Evolutionary conservation across 2,329 filamentous ascomycete genomes (phyloP).

Genomic region (Pyrenophora graminea): DNA sequence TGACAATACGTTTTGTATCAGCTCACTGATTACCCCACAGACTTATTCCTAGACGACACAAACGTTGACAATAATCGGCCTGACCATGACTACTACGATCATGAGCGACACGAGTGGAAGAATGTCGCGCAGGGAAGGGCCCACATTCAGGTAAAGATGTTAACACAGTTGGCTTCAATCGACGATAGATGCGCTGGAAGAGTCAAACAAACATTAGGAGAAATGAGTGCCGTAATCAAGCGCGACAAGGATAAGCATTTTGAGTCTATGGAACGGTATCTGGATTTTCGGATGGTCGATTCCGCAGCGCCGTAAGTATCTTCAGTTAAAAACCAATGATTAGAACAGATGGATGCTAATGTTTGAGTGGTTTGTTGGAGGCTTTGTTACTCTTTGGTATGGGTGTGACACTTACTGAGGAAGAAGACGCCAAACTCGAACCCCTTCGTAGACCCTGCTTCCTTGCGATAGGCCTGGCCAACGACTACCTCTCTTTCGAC

Average conservation of each 20-base stretch:
- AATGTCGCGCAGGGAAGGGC: not conserved
- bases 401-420: conserved; percentile 1
- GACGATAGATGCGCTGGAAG: not conserved
- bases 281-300: conserved; percentile 2
- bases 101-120: not conserved
- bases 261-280: not conserved
- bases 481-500: conserved; percentile 6
- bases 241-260: not conserved
- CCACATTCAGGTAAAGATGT: not conserved
- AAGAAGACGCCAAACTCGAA: conserved; percentile 2
- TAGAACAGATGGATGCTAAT: too few relatives aligned
- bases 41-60: not conserved
- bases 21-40: not conserved
- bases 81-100: not conserved
- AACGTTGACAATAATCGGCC: not conserved
- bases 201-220: not conserved
- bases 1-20: not conserved
- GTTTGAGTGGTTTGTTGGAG: not conserved
- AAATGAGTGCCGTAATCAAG: not conserved
- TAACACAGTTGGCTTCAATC: not conserved
- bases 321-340: too few relatives aligned
- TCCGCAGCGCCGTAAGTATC: not conserved
- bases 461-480: not conserved
- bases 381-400: conserved; percentile 2
- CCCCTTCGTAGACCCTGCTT: not conserved